Evolutionary conservation across 202 grass and related monocot species (phyloP).

Genomic region (Elaeis oleifera): DNA sequence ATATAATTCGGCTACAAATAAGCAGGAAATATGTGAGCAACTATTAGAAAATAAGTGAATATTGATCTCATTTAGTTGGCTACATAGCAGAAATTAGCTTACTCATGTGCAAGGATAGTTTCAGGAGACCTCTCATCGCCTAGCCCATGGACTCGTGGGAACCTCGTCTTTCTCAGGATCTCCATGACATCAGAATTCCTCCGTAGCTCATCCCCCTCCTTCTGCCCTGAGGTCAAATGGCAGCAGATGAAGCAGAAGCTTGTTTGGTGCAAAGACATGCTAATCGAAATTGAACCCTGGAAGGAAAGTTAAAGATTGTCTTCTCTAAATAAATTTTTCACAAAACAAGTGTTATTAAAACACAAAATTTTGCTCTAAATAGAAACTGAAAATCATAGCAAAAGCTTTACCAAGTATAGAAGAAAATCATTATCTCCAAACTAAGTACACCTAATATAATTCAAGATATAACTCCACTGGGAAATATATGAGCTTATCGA

Average conservation of each 20-base stretch:
- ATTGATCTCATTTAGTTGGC: conserved; percentile 1
- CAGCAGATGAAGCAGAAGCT: conserved; percentile 99
- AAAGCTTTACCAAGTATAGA: too few species aligned
- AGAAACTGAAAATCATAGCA: too few species aligned
- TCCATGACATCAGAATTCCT: conserved; percentile 90
- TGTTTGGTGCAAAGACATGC: conserved; percentile 99
- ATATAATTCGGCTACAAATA: conserved; percentile 74
- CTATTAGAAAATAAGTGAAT: conserved; percentile 5
- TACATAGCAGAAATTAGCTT: conserved; percentile 21
- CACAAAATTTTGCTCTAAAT: too few species aligned
- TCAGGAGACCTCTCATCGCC: conserved; percentile 82
- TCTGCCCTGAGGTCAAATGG: conserved; percentile 97
- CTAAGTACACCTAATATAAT: too few species aligned
- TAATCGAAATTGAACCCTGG: conserved; percentile 99
- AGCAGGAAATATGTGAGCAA: conserved; percentile 13
- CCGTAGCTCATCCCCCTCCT: conserved; percentile 85
- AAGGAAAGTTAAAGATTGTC: conserved; percentile 27
- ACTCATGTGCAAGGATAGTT: conserved; percentile 95
- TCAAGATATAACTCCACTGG: too few species aligned
- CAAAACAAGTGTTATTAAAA: too few species aligned
- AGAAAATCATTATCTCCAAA: too few species aligned
- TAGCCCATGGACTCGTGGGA: conserved; percentile 68
- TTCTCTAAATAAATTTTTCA: too few species aligned
- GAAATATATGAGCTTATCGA: too few species aligned
- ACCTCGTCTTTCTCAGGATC: conserved; percentile 88